Base-by-base conservation (phyloP, 768 basidiomycete genomes). In the Brasilioporus rufonigricans region DNA sequence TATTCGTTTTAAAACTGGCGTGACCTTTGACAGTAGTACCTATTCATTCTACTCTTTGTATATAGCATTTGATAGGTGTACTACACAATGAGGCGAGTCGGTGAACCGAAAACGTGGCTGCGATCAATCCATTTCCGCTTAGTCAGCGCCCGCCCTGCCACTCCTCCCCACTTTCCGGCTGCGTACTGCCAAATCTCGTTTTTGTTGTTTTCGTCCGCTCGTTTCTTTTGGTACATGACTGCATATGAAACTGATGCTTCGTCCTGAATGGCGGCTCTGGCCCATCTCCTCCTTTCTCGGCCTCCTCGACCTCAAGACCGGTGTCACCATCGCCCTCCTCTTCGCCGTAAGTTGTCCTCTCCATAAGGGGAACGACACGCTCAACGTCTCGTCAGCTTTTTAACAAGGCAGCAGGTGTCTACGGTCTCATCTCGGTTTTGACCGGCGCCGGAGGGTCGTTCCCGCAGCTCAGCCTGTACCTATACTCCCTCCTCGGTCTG, bases 331-430 rank as follows among this genome's bases (percentile, higher is more conserved):
- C 53, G 86, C 89, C 55, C 78, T 97, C 23, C 80, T 96, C 45
- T 98, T 99, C 63, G 91, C 90, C 13, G 91, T 97, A 60, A 59
- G 90, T 79, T n/a, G n/a, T n/a, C n/a, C n/a, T n/a, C n/a, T 18
- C 27, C 7, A 7, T 35, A 26, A 24, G 40, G 38, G 36, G 19
- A 36, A 21, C 44, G 23, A n/a, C 26, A 26, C 41, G 19, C 62
- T 59, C 58, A 63, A 45, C 53, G 36, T 26, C 61, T 13, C 10
- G 8, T 24, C 64, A 91, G 90, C 74, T 93, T 50, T 77, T 99
- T 61, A 99, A 99, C 81, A 99, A 99, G 75, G 96, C 95, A 47
- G 95, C 97, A 19, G 96, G 97, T 48, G 83, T 98, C 10, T 99
- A 98, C 69, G 97, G 97, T 52, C 82, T 99, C 53, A 86, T 99